Percentiles rank a stretch among this genome's conserved stretches.
phyloP scores from a whole-genome alignment of 2,329 filamentous ascomycete species.

The Aaosphaeria arxii region DNA sequence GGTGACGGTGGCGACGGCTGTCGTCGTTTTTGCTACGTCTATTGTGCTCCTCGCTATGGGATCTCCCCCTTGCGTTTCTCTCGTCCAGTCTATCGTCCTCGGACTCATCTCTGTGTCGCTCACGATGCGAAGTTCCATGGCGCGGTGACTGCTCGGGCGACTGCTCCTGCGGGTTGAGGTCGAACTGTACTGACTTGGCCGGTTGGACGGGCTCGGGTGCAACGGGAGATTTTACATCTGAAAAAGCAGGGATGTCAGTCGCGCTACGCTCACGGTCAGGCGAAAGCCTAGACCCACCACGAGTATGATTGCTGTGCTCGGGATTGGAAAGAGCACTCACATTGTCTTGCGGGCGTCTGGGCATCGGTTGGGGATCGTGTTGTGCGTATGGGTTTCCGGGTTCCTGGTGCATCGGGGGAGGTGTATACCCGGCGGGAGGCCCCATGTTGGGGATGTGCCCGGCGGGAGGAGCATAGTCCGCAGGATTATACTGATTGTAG shows the following conservation, averaged over 20 bases:
- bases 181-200: slow-evolving; percentile 39
- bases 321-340: slow-evolving; percentile 46
- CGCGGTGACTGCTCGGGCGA: slow-evolving; percentile 5
- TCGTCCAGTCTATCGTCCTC: slow-evolving; percentile 11
- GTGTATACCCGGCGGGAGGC: slow-evolving; percentile 22
- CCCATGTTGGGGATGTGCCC: neutral
- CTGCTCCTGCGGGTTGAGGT: slow-evolving; percentile 28
- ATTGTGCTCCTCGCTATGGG: slow-evolving; percentile 6
- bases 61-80: slow-evolving; percentile 4
- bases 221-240: slow-evolving; percentile 21
- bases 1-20: neutral
- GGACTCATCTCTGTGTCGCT: slow-evolving; percentile 6
- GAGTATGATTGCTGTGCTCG: slow-evolving; percentile 22
- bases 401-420: slow-evolving; percentile 20
- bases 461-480: slow-evolving; percentile 41
- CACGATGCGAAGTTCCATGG: slow-evolving; percentile 4
- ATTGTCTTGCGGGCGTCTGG: slow-evolving; percentile 43
- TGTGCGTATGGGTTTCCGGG: slow-evolving; percentile 16
- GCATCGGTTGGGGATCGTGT: slow-evolving; percentile 29
- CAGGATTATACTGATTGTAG: slow-evolving; percentile 39
- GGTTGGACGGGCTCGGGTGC: slow-evolving; percentile 11
- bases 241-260: slow-evolving; percentile 8
- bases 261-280: slow-evolving; percentile 14
- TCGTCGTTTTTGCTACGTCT: slow-evolving; percentile 2
- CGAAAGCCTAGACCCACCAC: slow-evolving; percentile 34